phyloP scores from a whole-genome alignment of 345 rosid genomes.

The Eucalyptus dawsonii region DNA sequence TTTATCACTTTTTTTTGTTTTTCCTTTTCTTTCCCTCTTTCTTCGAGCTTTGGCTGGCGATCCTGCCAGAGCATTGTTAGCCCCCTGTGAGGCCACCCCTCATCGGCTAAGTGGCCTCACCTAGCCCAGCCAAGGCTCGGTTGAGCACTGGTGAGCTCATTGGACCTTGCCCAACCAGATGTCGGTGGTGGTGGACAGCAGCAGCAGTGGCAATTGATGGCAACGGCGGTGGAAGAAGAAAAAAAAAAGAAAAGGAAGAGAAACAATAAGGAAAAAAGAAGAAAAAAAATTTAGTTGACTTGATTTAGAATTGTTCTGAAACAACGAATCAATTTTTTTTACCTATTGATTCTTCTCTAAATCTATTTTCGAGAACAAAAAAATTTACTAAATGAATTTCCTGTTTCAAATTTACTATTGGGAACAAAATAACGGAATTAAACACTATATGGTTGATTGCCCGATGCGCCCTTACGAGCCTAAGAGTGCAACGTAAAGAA shows the following conservation, averaged over 20 bases:
- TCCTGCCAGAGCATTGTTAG: accelerated
- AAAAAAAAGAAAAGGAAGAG: too few relatives aligned
- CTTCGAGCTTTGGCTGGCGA: accelerated
- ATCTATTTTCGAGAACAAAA: accelerated
- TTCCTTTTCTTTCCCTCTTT: too few relatives aligned
- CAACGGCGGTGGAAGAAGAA: accelerated
- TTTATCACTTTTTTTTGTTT: too few relatives aligned
- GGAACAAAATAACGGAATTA: too few relatives aligned
- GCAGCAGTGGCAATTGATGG: too few relatives aligned
- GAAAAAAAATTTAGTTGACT: too few relatives aligned
- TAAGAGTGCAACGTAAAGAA: too few relatives aligned
- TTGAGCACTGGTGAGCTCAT: accelerated
- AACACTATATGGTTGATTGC: too few relatives aligned
- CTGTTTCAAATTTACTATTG: accelerated
- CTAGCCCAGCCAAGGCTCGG: accelerated
- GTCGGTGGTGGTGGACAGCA: too few relatives aligned
- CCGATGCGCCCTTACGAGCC: accelerated
- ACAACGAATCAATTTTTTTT: too few relatives aligned
- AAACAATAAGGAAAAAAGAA: too few relatives aligned
- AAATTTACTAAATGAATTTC: accelerated
- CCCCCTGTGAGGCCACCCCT: accelerated
- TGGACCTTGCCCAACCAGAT: accelerated
- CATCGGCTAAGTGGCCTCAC: accelerated
- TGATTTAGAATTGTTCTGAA: too few relatives aligned
- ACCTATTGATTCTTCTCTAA: accelerated